phyloP scores from a whole-genome alignment of 768 basidiomycete genomes.

The Kwoniella mangroviensis region DNA sequence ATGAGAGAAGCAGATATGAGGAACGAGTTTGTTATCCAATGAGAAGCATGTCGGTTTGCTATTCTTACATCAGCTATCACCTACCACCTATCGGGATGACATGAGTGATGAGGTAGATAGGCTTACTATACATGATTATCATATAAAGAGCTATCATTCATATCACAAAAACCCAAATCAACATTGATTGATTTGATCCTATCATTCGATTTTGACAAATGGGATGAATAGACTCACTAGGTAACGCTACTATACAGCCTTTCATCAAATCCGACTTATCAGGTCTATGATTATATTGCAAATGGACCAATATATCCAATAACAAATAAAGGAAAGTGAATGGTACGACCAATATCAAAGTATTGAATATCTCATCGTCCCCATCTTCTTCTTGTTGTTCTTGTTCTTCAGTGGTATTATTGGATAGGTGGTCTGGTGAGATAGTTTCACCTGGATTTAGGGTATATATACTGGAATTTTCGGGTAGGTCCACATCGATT shows the following conservation, averaged over 20 bases:
- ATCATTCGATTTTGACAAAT: not conserved
- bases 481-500: not conserved
- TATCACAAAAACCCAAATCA: not conserved
- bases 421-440: conserved; percentile 4
- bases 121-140: conserved; percentile 52
- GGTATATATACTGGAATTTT: conserved; percentile 1
- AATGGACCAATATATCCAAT: conserved; percentile 53
- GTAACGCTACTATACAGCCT: conserved; percentile 49
- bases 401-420: not conserved
- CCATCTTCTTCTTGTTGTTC: conserved; percentile 6
- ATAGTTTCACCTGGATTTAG: conserved; percentile 13
- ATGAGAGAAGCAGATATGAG: conserved; percentile 46
- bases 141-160: conserved; percentile 40
- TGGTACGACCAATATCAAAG: conserved; percentile 51
- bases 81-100: not conserved
- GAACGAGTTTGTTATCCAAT: conserved; percentile 40
- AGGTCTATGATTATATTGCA: conserved; percentile 52
- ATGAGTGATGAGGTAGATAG: not conserved
- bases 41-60: conserved; percentile 45
- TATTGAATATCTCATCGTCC: conserved; percentile 52
- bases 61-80: not conserved
- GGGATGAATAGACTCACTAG: conserved; percentile 40
- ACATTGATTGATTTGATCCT: not conserved
- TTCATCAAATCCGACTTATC: conserved; percentile 24
- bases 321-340: conserved; percentile 51